These are phyloP conservation scores for Myxozyma melibiosi DNA, from an alignment of 805 yeast genomes.

Conservation along the genomic window DNA sequence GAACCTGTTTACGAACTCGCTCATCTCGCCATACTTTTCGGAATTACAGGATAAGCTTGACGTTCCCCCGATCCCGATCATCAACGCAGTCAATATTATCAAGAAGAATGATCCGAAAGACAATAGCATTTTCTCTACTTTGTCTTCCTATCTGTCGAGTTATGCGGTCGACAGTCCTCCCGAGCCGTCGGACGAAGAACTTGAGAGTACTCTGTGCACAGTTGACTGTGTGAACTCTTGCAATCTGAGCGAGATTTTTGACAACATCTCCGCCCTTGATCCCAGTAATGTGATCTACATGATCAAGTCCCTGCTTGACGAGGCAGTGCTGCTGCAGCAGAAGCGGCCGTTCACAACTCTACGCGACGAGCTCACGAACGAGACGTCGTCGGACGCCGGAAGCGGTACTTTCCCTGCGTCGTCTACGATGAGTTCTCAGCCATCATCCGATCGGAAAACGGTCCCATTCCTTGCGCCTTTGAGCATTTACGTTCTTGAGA, in stretches of 20 bases:
- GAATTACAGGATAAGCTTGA: conserved; percentile 63
- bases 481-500: conserved; percentile 31
- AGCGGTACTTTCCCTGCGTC: neutral
- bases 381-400: neutral
- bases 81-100: conserved; percentile 67
- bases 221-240: conserved; percentile 80
- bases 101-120: conserved; percentile 65
- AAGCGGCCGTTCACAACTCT: conserved; percentile 13
- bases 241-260: conserved; percentile 58
- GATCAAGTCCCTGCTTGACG: conserved; percentile 24
- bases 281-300: conserved; percentile 19
- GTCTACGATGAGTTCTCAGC: neutral
- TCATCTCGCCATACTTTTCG: conserved; percentile 50
- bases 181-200: conserved; percentile 92
- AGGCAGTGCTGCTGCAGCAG: conserved; percentile 24
- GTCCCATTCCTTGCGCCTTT: conserved; percentile 26
- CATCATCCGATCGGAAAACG: neutral
- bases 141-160: conserved; percentile 89
- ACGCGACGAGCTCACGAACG: conserved; percentile 12
- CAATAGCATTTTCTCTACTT: conserved; percentile 80
- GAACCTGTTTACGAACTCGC: conserved; percentile 68
- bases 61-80: conserved; percentile 58
- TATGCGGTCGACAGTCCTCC: conserved; percentile 73
- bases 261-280: conserved; percentile 48
- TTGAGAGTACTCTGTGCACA: conserved; percentile 80